These are phyloP conservation scores for Sicyos baderoa DNA, from an alignment of 306 rosid species.

Conservation along the genomic window DNA sequence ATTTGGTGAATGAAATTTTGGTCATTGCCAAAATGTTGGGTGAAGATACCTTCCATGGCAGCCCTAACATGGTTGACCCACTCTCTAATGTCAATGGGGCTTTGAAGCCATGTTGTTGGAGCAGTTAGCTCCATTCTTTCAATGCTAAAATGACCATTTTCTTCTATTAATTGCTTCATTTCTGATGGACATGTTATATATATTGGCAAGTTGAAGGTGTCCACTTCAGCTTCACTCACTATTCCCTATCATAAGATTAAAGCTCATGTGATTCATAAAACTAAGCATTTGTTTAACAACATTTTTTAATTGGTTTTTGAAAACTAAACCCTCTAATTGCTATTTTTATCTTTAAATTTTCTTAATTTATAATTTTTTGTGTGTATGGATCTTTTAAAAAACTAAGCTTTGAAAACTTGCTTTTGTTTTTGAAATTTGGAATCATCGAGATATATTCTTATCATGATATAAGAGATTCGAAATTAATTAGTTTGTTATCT, in stretches of 20 bases:
- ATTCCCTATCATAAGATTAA: conserved; percentile 25
- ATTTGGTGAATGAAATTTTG: conserved; percentile 23
- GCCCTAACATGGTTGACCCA: conserved; percentile 38
- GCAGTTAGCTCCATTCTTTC: conserved; percentile 35
- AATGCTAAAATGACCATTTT: conserved; percentile 36
- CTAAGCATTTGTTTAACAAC: no score
- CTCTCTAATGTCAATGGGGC: conserved; percentile 10
- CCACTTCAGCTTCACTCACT: conserved; percentile 35
- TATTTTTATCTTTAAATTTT: no score
- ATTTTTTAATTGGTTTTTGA: no score
- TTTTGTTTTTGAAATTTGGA: no score
- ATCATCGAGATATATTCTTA: no score
- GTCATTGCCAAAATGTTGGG: conserved; percentile 27
- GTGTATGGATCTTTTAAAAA: no score
- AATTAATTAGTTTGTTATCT: no score
- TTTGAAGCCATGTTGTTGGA: conserved; percentile 38
- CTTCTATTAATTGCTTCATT: conserved; percentile 29
- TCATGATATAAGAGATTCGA: no score
- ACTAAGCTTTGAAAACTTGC: no score
- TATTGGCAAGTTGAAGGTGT: conserved; percentile 44
- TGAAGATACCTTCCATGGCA: conserved; percentile 37
- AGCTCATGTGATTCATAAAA: not conserved
- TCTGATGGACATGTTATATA: conserved; percentile 42
- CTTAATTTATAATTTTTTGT: no score
- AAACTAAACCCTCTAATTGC: no score